These are phyloP conservation scores for Pythium scleroteichum DNA, from an alignment of 352 stramenopile species.

Conservation along the genomic window DNA sequence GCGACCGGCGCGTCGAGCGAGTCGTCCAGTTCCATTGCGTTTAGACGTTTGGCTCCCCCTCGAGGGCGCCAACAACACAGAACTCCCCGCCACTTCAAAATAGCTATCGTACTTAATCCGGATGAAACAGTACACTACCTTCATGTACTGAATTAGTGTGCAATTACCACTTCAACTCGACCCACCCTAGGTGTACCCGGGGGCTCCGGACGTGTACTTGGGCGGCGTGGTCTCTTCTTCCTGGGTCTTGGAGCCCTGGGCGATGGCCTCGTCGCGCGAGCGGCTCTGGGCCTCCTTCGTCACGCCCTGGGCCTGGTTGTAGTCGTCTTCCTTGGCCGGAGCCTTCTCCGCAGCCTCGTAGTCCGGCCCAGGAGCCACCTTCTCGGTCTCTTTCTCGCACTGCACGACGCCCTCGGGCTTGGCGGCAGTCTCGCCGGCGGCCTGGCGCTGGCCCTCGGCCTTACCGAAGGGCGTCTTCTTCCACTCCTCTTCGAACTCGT, in stretches of 20 bases:
- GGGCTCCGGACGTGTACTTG: slow-evolving; percentile 20
- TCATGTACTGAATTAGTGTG: neutral
- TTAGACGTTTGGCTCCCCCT: neutral
- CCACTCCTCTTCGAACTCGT: slow-evolving; percentile 60
- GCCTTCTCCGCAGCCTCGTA: slow-evolving; percentile 32
- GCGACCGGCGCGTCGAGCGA: slow-evolving; percentile 19
- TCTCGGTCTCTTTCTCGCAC: slow-evolving; percentile 23
- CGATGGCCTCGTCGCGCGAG: slow-evolving; percentile 55
- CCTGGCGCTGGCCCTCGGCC: slow-evolving; percentile 29
- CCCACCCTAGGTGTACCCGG: slow-evolving; percentile 8
- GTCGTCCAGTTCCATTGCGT: slow-evolving; percentile 23
- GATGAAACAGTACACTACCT: neutral
- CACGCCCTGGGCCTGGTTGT: slow-evolving; percentile 29
- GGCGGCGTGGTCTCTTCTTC: slow-evolving; percentile 70
- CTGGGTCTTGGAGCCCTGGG: slow-evolving; percentile 56
- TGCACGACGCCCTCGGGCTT: slow-evolving; percentile 27
- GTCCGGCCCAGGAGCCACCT: slow-evolving; percentile 21
- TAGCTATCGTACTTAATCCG: slow-evolving; percentile 1
- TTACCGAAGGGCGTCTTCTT: slow-evolving; percentile 47
- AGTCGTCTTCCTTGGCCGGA: slow-evolving; percentile 38
- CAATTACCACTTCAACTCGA: neutral
- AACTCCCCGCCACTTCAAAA: slow-evolving; percentile 11
- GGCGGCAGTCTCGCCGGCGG: neutral
- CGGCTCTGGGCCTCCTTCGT: slow-evolving; percentile 35
- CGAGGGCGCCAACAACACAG: neutral